These are phyloP conservation scores for Hypericum androsaemum DNA, from an alignment of 345 rosid species.

Conservation along the genomic window DNA sequence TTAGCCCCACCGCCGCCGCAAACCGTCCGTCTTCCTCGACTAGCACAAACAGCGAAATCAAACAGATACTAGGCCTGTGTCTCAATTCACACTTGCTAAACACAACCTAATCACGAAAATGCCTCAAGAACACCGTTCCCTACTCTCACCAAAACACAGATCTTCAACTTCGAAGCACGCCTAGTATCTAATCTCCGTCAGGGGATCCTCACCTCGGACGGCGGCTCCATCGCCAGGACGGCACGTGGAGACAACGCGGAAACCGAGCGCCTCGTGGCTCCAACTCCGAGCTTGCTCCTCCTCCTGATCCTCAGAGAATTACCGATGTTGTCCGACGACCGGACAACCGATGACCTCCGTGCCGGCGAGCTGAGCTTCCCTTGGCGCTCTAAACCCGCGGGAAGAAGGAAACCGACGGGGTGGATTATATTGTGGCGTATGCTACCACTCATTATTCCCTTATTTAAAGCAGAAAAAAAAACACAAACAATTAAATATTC, in stretches of 20 bases:
- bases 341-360: slow-evolving; percentile 22
- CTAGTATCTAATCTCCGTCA: background rate
- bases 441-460: slow-evolving; percentile 56
- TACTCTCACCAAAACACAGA: no score
- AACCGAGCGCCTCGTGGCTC: slow-evolving; percentile 21
- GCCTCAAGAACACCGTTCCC: no score
- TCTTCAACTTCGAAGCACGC: no score
- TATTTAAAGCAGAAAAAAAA: slow-evolving; percentile 35
- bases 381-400: slow-evolving; percentile 45
- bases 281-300: slow-evolving; percentile 25
- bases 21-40: no score
- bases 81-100: no score
- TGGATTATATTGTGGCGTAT: slow-evolving; percentile 43
- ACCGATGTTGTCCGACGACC: slow-evolving; percentile 35
- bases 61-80: no score
- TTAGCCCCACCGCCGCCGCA: no score
- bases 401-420: slow-evolving; percentile 46
- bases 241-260: slow-evolving; percentile 40
- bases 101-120: no score
- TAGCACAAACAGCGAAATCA: no score
- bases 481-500: slow-evolving; percentile 15
- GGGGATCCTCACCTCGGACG: slow-evolving; percentile 44
- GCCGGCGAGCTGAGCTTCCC: slow-evolving; percentile 36
- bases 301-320: slow-evolving; percentile 24
- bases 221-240: slow-evolving; percentile 58